Evolutionary conservation across 106 monocot species (phyloP), one percentile per base, ranked within the genome.

Genomic region (Amphibolis antarctica): DNA sequence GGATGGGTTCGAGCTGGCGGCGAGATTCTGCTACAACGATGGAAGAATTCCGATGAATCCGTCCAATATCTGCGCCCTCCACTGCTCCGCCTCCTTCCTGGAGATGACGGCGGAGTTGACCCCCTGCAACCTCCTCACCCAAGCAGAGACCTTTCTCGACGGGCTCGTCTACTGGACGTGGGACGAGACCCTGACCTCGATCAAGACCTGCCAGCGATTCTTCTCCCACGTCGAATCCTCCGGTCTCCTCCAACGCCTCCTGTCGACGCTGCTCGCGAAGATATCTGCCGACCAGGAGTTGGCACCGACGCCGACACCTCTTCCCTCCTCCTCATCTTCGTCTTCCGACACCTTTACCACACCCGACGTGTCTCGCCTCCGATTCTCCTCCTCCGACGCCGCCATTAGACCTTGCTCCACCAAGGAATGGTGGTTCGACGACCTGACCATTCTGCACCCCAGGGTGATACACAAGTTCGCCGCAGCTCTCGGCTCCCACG

Each of bases 351-450:
- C n/a, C n/a, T n/a, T n/a, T n/a, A n/a, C n/a, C 0, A 66, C 73
- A 4, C 74, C 67, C 1, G 74, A 74, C 17, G 18, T 59, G 10
- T 50, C 30, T 56, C 45, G 44, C 17, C 47, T 58, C 28, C 23
- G 47, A 10, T 28, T 22, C 46, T 73, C 65, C 22, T 31, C 57
- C 71, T 20, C 71, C 49, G n/a, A n/a, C 2, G 62, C 53, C 11
- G 43, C 49, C 71, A 53, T 21, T 11, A 64, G 15, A n/a, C 73
- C 65, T 12, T 36, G 67, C 44, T 31, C 28, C 31, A 36, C 21
- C 18, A 67, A 44, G 36, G 74, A 74, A 17, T 74, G 74, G 74
- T 74, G 74, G 74, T 74, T 74, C 61, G 74, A 74, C 14, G 74
- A 74, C 20, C 48, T 74, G 49, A 67, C 60, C 18, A 42, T 45